phyloP scores from a whole-genome alignment of 2,329 filamentous ascomycete genomes.

The Acrocalymma vagum region DNA sequence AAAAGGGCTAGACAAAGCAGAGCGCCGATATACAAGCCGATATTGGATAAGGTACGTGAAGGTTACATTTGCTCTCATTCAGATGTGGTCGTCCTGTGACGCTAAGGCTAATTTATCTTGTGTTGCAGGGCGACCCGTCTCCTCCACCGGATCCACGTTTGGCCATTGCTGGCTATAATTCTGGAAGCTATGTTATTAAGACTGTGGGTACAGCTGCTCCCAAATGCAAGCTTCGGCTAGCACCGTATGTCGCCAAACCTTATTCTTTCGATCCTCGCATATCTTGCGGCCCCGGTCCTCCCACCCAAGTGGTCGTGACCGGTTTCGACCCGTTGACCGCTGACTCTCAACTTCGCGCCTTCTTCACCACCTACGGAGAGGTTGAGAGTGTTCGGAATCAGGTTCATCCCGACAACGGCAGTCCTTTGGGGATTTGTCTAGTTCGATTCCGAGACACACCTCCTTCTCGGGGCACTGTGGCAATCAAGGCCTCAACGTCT shows the following conservation, averaged over 20 bases:
- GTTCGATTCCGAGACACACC: slow-evolving; percentile 84
- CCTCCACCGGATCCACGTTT: slow-evolving; percentile 84
- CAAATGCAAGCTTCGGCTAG: slow-evolving; percentile 74
- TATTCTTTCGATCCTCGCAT: slow-evolving; percentile 84
- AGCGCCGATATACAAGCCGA: slow-evolving; percentile 58
- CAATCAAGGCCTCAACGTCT: slow-evolving; percentile 77
- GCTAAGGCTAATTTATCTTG: slow-evolving; percentile 52
- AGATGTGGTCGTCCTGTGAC: slow-evolving; percentile 51
- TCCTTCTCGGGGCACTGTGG: slow-evolving; percentile 56
- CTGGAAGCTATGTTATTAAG: slow-evolving; percentile 55
- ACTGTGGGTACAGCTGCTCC: slow-evolving; percentile 66
- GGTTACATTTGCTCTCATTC: slow-evolving; percentile 33
- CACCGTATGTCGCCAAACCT: slow-evolving; percentile 81
- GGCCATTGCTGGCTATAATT: slow-evolving; percentile 68
- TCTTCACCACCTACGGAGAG: slow-evolving; percentile 84
- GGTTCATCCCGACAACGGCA: slow-evolving; percentile 92
- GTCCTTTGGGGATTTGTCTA: slow-evolving; percentile 91
- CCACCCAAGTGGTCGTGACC: slow-evolving; percentile 90
- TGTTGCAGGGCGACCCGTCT: slow-evolving; percentile 77
- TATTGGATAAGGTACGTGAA: slow-evolving; percentile 56
- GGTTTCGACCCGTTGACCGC: slow-evolving; percentile 92
- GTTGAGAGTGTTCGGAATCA: slow-evolving; percentile 93
- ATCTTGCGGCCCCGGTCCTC: slow-evolving; percentile 87
- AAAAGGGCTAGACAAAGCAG: slow-evolving; percentile 59
- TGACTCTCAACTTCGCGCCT: slow-evolving; percentile 77